phyloP scores from a whole-genome alignment of 805 yeast genomes.

The Debaryomyces tyrocola region DNA sequence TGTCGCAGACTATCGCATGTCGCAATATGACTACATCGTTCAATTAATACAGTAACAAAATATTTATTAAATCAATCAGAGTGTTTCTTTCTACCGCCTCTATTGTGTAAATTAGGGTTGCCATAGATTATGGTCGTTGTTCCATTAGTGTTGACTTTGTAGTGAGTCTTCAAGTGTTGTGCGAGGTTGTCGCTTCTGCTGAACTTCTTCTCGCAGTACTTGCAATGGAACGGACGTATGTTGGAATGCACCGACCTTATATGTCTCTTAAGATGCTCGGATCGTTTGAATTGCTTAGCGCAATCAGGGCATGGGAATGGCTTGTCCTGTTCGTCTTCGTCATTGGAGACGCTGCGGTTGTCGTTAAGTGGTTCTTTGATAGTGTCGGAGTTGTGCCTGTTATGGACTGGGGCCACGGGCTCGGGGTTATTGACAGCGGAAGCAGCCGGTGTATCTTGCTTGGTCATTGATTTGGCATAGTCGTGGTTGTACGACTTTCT shows the following conservation, averaged over 20 bases:
- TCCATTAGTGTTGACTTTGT: constrained; percentile 31
- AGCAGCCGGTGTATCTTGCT: constrained; percentile 14
- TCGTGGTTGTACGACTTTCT: constrained; percentile 18
- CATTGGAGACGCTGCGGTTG: not conserved
- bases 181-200: constrained; percentile 66
- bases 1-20: too few relatives aligned
- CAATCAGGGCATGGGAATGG: constrained; percentile 43
- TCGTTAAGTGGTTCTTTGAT: not conserved
- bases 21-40: too few relatives aligned
- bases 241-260: constrained; percentile 45
- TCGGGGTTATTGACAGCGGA: not conserved
- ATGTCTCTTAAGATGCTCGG: constrained; percentile 45
- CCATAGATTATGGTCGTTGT: constrained; percentile 28
- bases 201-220: constrained; percentile 45
- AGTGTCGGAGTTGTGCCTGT: not conserved
- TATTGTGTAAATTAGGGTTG: constrained; percentile 19
- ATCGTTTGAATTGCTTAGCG: constrained; percentile 42
- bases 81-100: constrained; percentile 44
- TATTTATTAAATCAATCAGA: constrained; percentile 2
- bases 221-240: constrained; percentile 45
- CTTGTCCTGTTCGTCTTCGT: constrained; percentile 5
- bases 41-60: not conserved
- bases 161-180: constrained; percentile 53
- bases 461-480: not conserved
- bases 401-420: not conserved